Evolutionary conservation across 2,329 filamentous ascomycete species (phyloP), one percentile per base, ranked within the genome.

Genomic region (Magnaporthiopsis incrustans): DNA sequence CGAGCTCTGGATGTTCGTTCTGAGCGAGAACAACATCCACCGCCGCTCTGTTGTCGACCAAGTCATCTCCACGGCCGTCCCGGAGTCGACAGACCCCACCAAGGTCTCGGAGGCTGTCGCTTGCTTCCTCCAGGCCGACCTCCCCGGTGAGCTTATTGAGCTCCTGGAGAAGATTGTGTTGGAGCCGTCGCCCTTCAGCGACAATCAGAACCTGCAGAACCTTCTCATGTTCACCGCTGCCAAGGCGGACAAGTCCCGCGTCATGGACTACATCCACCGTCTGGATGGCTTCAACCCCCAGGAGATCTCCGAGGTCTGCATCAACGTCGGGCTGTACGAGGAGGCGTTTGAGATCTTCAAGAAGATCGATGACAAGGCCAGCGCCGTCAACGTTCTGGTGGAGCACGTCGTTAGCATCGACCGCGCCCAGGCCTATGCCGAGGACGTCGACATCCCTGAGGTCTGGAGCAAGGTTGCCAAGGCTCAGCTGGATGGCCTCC

Each of bases 381-480:
- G 90, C 61, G 95, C 96, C 35, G 90, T 91, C 70, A 90, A 94
- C 68, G 95, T 99, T 35, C 87, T 99, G 6, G 91, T 99, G 32
- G 95, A 99, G 73, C 89, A 99, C 73, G 88, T 99, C 71, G 94
- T 99, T 72, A 97, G 92, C 82, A 98, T 99, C 71, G 96, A 99
- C 75, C 90, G 95, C 67, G 95, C 95, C 5, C 93, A 97, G 73
- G 91, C 92, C 57, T 99, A 95, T 73, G 96, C 95, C 25, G 95
- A 99, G 72, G 90, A 93, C 67, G 91, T 99, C 65, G 95, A 99
- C 71, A 79, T 92, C 66, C 90, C 95, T 2, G 92, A 97, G 72
- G 95, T 99, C 32, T 99, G 95, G 95, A 98, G 93, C 81, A 93
- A 91, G 80, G 94, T 99, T 69, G 95, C 92, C 68, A 99, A 99